Base-by-base conservation (phyloP, 108 stramenopile species). In the Mayamaea pseudoterrestris region DNA sequence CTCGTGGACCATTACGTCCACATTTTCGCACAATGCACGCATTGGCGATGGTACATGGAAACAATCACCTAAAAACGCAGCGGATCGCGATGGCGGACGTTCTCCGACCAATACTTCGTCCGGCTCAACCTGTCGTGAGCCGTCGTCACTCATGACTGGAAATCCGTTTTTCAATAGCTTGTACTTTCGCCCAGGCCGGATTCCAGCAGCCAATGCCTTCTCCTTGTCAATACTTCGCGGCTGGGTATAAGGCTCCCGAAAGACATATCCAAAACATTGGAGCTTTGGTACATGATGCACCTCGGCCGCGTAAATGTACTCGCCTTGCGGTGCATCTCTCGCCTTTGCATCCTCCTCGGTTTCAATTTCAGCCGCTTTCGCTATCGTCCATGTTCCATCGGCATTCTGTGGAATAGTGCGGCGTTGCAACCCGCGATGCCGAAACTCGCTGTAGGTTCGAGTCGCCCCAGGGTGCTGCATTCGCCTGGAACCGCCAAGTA, bases 1-100 rank as follows among this genome's bases (percentile, higher is more conserved):
- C 59, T 95, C 93, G 56, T 95, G 90, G 31, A 95, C 67, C 35
- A 95, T 41, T 6, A 92, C 53, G 59, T 95, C 93, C n/a, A 77
- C 58, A 39, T 69, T 54, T 20, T 47, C 28, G 18, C 75, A 75
- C 1, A 93, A 34, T n/a, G 54, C 18, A 25, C 48, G 40, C 74
- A 91, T 79, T 5, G 66, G 58, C 22, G 56, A 57, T 24, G 80
- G 75, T 28, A 83, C 63, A 5, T 42, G 54, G 17, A 68, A 61
- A 63, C 76, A 76, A 54, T 90, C 88, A 12, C 83, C 78, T 12
- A 84, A 35, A 20, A 85, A 30, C 1, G 79, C 62, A 44, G 85
- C 41, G 58, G 84, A 85, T 41, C 88, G 50, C 30, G 78, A 61
- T 17, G 51, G 51, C 45, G 66, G 50, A 3, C 36, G 60, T 13